Conservation (phyloP, 176 grass and related monocot genomes). For the Dactylis glomerata region DNA sequence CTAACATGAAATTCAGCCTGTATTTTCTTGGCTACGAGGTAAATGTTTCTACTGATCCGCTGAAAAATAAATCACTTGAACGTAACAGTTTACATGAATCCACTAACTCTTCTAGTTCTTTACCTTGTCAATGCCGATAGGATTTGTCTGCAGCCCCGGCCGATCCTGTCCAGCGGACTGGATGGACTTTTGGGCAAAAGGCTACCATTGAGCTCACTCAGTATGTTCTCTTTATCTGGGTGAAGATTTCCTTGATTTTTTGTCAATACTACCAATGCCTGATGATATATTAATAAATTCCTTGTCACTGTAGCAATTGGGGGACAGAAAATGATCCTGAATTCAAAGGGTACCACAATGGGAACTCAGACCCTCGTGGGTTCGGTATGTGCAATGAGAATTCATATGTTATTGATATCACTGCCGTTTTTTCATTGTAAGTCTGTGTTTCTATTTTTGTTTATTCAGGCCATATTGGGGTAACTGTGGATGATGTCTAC, state of each 20-base stretch:
- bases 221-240: slow-evolving; percentile 37
- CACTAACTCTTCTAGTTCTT: neutral
- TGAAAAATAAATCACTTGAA: neutral
- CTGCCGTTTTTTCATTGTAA: neutral
- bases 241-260: neutral
- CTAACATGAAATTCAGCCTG: slow-evolving; percentile 93
- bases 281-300: neutral
- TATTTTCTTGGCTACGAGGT: slow-evolving; percentile 98
- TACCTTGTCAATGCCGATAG: slow-evolving; percentile 24
- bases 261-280: neutral
- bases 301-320: slow-evolving; percentile 67
- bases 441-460: slow-evolving; percentile 17
- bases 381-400: slow-evolving; percentile 64
- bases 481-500: slow-evolving; percentile 91
- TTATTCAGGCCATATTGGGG: slow-evolving; percentile 82
- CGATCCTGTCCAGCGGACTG: slow-evolving; percentile 70
- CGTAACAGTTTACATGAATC: neutral
- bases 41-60: slow-evolving; percentile 19
- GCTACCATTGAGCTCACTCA: slow-evolving; percentile 96
- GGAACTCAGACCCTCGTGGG: slow-evolving; percentile 96
- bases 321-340: slow-evolving; percentile 94
- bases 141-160: slow-evolving; percentile 65
- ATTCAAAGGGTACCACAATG: slow-evolving; percentile 96
- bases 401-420: neutral
- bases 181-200: slow-evolving; percentile 92